phyloP scores from a whole-genome alignment of 495 filamentous ascomycete genomes.

The Penicillium cataractarum region DNA sequence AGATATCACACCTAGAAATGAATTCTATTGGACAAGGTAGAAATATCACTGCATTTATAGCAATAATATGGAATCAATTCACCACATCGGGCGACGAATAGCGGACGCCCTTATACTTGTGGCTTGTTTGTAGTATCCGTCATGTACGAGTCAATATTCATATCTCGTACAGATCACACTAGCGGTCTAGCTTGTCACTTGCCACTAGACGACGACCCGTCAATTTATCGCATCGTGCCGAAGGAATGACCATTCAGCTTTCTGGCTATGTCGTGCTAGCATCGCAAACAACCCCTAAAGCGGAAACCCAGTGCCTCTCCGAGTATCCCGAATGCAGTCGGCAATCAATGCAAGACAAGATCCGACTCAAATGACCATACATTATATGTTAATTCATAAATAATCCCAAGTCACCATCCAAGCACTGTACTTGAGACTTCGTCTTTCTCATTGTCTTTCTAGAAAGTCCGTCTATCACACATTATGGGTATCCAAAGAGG shows the following conservation, averaged over 20 bases:
- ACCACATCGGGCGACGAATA: background rate
- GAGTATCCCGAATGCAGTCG: slow-evolving; percentile 28
- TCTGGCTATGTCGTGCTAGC: background rate
- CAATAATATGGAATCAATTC: background rate
- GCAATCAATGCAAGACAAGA: slow-evolving; percentile 2
- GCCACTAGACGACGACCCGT: background rate
- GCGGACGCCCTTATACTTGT: background rate
- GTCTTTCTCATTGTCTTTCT: background rate
- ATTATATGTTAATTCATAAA: background rate
- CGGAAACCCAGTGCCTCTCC: slow-evolving; percentile 16
- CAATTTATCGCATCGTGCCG: background rate
- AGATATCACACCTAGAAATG: background rate
- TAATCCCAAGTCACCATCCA: background rate
- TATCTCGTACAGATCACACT: slow-evolving; percentile 2
- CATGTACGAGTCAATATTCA: background rate
- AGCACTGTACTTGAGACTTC: background rate
- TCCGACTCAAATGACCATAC: background rate
- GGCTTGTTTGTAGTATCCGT: slow-evolving; percentile 10
- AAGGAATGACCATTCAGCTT: background rate
- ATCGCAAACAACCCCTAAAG: slow-evolving; percentile 9
- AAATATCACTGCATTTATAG: background rate
- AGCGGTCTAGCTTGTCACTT: slow-evolving; percentile 8
- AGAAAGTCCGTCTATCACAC: background rate
- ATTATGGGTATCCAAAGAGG: slow-evolving; percentile 39
- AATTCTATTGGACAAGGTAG: background rate